These are phyloP conservation scores for Pseudisothecium myosuroides DNA, from an alignment of 225 moss, liverwort and hornwort species.

Conservation along the genomic window DNA sequence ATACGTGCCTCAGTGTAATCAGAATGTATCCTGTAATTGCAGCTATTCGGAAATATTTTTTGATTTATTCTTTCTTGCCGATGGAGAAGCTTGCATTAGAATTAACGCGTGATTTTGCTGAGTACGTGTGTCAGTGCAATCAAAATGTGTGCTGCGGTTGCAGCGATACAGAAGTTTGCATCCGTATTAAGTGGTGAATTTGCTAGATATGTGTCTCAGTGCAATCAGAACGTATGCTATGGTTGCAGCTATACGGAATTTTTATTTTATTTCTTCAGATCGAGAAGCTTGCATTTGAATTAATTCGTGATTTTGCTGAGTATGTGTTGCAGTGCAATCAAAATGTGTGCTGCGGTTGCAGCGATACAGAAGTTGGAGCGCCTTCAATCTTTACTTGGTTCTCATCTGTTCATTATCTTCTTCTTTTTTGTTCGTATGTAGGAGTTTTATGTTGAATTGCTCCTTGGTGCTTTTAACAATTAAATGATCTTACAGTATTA, in stretches of 20 bases:
- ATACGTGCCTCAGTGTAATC: constrained; percentile 29
- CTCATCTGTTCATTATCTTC: not conserved
- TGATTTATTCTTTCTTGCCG: not conserved
- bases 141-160: constrained; percentile 63
- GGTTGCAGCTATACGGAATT: constrained; percentile 33
- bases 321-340: constrained; percentile 51
- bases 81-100: not conserved
- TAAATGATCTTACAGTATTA: not conserved
- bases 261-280: not conserved
- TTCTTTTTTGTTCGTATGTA: not conserved
- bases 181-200: not conserved
- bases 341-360: constrained; percentile 65
- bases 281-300: not conserved
- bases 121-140: constrained; percentile 35
- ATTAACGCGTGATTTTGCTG: not conserved
- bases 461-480: not conserved
- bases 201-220: not conserved
- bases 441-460: not conserved
- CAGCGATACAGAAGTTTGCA: constrained; percentile 34
- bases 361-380: constrained; percentile 49
- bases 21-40: constrained; percentile 53
- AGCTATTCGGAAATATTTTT: constrained; percentile 9
- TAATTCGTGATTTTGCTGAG: not conserved
- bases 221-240: constrained; percentile 58
- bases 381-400: constrained; percentile 33